A percentile compares a stretch with the other conserved stretches of the same genome.
Conservation (phyloP, 2,329 filamentous ascomycete genomes). For the Nemania sp. region DNA sequence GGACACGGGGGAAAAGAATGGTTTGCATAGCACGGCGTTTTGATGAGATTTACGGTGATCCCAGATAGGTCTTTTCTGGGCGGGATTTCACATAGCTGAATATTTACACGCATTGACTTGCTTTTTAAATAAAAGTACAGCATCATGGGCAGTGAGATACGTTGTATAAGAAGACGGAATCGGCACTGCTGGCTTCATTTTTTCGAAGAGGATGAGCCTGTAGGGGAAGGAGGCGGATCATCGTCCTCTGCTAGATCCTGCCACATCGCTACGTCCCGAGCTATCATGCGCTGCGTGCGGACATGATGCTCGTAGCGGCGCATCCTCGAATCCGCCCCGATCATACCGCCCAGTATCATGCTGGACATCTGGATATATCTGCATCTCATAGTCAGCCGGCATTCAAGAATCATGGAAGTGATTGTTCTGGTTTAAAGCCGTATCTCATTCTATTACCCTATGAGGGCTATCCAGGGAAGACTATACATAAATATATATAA, state of each 20-base stretch:
- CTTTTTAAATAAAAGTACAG: slow-evolving; percentile 31
- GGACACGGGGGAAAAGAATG: slow-evolving; percentile 27
- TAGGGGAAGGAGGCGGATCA: slow-evolving; percentile 38
- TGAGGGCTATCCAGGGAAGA: background rate
- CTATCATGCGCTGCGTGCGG: slow-evolving; percentile 72
- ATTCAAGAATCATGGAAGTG: background rate
- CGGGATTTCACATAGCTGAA: slow-evolving; percentile 35
- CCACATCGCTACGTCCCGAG: slow-evolving; percentile 76
- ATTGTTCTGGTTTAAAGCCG: background rate
- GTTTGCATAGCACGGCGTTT: slow-evolving; percentile 50
- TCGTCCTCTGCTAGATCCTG: slow-evolving; percentile 66
- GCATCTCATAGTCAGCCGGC: slow-evolving; percentile 25
- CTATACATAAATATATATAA: background rate
- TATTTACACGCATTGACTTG: slow-evolving; percentile 38
- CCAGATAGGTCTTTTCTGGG: slow-evolving; percentile 24
- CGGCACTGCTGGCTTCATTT: slow-evolving; percentile 37
- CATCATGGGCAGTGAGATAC: slow-evolving; percentile 7
- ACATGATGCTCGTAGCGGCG: slow-evolving; percentile 74
- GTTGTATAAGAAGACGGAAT: background rate
- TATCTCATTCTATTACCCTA: background rate
- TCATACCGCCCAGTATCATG: slow-evolving; percentile 82
- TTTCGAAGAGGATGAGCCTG: slow-evolving; percentile 35
- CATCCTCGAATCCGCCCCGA: slow-evolving; percentile 78
- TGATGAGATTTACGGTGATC: slow-evolving; percentile 32
- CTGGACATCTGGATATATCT: slow-evolving; percentile 88